Evolutionary conservation across 345 rosid genomes (phyloP).

Genomic region (Populus tremula): DNA sequence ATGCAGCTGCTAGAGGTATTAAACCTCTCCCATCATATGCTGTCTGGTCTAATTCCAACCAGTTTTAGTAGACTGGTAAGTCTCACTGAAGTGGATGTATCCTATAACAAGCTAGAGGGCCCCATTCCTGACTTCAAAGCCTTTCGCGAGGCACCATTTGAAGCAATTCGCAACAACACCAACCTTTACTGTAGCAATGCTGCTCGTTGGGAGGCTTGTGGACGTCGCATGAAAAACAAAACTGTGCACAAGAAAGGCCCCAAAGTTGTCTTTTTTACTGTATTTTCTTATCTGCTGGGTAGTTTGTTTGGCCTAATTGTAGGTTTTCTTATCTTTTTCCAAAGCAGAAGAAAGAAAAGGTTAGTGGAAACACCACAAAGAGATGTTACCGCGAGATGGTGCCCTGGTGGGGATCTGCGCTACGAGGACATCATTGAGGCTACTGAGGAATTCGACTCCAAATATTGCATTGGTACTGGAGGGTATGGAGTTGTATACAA

Average conservation of each 20-base stretch:
- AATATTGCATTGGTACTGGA: constrained; percentile 6
- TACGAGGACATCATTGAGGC: constrained; percentile 5
- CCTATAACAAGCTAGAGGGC: constrained; percentile 10
- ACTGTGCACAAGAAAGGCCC: not conserved
- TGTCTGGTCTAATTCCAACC: constrained; percentile 7
- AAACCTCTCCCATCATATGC: constrained; percentile 7
- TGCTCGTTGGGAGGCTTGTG: constrained; percentile 14
- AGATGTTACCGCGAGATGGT: not conserved
- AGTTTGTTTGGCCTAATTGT: not conserved
- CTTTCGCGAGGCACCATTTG: constrained; percentile 21
- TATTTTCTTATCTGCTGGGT: not conserved
- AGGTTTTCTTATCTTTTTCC: not conserved
- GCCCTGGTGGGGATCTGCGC: not conserved
- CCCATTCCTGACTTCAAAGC: constrained; percentile 9
- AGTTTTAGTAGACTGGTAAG: not conserved
- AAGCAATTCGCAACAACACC: constrained; percentile 8
- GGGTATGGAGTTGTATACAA: constrained; percentile 7
- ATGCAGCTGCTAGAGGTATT: not conserved
- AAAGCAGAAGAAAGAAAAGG: not conserved
- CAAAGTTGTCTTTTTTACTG: not conserved
- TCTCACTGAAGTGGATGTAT: not conserved
- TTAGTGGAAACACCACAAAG: not conserved
- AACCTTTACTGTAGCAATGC: no score
- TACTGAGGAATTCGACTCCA: constrained; percentile 6
- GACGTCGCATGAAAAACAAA: not conserved